Base-by-base conservation (phyloP, 306 rosid genomes). In the Mimosa bimucronata region DNA sequence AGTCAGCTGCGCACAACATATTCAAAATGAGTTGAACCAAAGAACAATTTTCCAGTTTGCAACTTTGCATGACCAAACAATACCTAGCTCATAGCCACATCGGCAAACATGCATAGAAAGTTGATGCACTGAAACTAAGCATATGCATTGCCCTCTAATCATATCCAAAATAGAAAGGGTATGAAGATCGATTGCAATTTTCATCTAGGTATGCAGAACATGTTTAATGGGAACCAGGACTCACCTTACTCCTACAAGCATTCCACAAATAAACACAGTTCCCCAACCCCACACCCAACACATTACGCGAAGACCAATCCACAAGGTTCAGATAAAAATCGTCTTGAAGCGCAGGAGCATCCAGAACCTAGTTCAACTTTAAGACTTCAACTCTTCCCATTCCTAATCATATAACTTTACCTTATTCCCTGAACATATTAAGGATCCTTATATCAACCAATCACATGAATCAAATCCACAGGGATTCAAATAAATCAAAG, bases 271-370 rank as follows among this genome's bases (percentile, higher is more conserved):
- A 94, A 87, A 92, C 95, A 79, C 89, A 94, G 82, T 87, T 91
- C 6, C 93, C 97, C 84, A 94, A 74, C 46, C 94, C 98, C 37
- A 94, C 98, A 21, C 94, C 92, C 77, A 94, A 76, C 23, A 94
- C 92, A 84, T 94, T 91, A 71, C 89, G 88, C 21, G 92, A 81
- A 79, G 98, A 94, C 98, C 98, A 94, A 82, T 90, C 97, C 44
- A 94, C 98, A 34, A 94, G 97, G 83, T 94, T 94, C 77, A 94
- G 77, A 82, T 94, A 94, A 83, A 94, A 94, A 80, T 94, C 98
- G 38, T 94, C 98, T 80, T 91, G 97, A 86, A 94, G 74, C 16
- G 95, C 98, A 18, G 98, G 98, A 9, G 98, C 98, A 80, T 94
- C 98, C 86, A 94, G 57, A 81, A 94, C 90, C 98, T 94, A 79